A percentile compares a stretch with the other conserved stretches of the same genome.
Conservation (phyloP, 306 rosid genomes). For the Quercus alba region DNA sequence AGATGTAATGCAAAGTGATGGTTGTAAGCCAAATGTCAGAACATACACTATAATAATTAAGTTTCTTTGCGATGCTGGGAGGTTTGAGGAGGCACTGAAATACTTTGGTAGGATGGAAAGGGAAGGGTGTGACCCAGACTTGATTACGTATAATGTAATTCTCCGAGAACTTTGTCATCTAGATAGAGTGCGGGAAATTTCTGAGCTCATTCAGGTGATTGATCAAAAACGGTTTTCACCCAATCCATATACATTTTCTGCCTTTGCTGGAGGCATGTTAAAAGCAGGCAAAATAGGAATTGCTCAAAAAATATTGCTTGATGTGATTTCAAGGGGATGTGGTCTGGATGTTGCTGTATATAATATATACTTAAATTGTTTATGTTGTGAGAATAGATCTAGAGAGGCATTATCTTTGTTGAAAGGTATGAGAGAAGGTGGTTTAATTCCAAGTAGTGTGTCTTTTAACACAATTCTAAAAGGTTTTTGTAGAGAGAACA, state of each 20-base stretch:
- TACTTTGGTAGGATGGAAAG: conserved; percentile 30
- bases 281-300: conserved; percentile 24
- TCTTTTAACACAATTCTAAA: conserved; percentile 42
- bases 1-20: conserved; percentile 37
- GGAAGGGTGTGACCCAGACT: conserved; percentile 44
- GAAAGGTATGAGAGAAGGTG: conserved; percentile 28
- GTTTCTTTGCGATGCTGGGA: conserved; percentile 39
- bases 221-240: conserved; percentile 38
- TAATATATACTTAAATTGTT: conserved; percentile 38
- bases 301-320: conserved; percentile 24
- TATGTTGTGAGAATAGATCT: conserved; percentile 35
- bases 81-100: conserved; percentile 34
- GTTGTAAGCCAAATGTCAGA: conserved; percentile 35
- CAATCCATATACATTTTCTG: conserved; percentile 38
- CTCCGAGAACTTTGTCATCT: conserved; percentile 45
- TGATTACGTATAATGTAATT: conserved; percentile 41
- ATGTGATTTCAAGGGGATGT: conserved; percentile 25
- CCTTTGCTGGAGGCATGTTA: conserved; percentile 42
- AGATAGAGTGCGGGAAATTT: conserved; percentile 25
- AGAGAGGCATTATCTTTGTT: conserved; percentile 32
- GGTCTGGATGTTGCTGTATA: conserved; percentile 36
- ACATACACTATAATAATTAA: conserved; percentile 47
- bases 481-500: conserved; percentile 30
- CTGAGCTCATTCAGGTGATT: conserved; percentile 23
- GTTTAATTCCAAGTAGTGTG: conserved; percentile 35